A percentile compares a stretch with the other conserved stretches of the same genome.
Conservation (phyloP, 2,329 filamentous ascomycete species). For the Colletotrichum theobromicola region DNA sequence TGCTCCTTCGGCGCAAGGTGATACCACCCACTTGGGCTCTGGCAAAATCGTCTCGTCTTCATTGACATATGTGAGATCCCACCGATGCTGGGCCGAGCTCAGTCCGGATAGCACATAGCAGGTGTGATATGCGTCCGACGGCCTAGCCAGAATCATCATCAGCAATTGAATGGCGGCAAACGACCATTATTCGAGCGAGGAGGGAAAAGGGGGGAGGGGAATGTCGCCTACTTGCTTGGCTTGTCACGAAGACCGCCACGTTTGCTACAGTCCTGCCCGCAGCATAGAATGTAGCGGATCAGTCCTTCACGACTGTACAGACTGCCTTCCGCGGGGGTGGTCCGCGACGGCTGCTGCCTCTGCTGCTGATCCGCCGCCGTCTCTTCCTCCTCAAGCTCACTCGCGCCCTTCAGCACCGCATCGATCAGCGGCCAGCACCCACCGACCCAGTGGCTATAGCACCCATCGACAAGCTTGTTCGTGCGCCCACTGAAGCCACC, state of each 20-base stretch:
- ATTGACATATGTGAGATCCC: conserved; percentile 45
- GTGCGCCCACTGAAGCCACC: conserved; percentile 93
- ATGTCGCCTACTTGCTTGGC: conserved; percentile 72
- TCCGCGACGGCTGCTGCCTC: conserved; percentile 23
- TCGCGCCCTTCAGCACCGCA: conserved; percentile 69
- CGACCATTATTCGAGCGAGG: no score
- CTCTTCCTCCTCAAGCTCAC: conserved; percentile 24
- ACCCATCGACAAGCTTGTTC: conserved; percentile 97
- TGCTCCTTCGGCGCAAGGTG: conserved; percentile 53
- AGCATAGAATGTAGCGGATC: conserved; percentile 87
- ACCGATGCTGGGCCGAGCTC: conserved; percentile 79
- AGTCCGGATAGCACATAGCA: conserved; percentile 90
- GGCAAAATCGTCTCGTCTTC: conserved; percentile 36
- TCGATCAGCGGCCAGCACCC: conserved; percentile 93
- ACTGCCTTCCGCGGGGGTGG: conserved; percentile 38
- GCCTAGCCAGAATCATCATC: conserved; percentile 47
- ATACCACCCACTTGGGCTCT: conserved; percentile 50
- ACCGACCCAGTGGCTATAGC: conserved; percentile 98
- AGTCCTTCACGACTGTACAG: conserved; percentile 85
- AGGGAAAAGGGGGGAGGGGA: neutral
- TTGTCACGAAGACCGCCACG: conserved; percentile 91
- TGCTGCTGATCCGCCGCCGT: conserved; percentile 26
- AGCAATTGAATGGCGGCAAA: neutral
- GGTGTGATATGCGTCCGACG: conserved; percentile 88
- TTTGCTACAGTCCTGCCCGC: conserved; percentile 76